These are phyloP conservation scores for Scytalidium lignicola DNA, from an alignment of 2,329 filamentous ascomycete species.

Conservation along the genomic window DNA sequence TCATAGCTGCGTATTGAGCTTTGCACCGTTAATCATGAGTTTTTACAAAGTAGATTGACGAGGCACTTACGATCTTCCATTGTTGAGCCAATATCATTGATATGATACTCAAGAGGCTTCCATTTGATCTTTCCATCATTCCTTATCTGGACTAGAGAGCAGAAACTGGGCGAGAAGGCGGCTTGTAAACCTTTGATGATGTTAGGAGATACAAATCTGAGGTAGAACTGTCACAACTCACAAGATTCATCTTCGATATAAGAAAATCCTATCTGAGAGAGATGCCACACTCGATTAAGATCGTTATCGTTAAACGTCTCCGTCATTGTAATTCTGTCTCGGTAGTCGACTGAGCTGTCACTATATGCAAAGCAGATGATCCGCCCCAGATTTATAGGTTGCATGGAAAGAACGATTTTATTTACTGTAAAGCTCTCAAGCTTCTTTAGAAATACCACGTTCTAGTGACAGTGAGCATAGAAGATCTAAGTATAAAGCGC, in stretches of 20 bases:
- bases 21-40: constrained; percentile 14
- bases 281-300: constrained; percentile 58
- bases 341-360: constrained; percentile 76
- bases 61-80: constrained; percentile 43
- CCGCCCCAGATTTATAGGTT: constrained; percentile 65
- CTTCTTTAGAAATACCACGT: constrained; percentile 50
- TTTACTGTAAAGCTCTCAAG: constrained; percentile 63
- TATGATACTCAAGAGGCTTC: constrained; percentile 48
- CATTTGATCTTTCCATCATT: constrained; percentile 56
- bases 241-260: constrained; percentile 63
- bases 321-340: constrained; percentile 69
- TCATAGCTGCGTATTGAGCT: constrained; percentile 52
- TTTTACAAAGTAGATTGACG: not conserved
- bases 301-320: constrained; percentile 61
- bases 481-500: constrained; percentile 2
- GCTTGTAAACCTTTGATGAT: constrained; percentile 46
- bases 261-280: constrained; percentile 73
- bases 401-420: constrained; percentile 65
- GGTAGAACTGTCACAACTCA: constrained; percentile 31
- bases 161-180: constrained; percentile 56
- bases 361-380: constrained; percentile 69
- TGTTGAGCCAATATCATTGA: constrained; percentile 42
- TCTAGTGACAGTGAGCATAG: constrained; percentile 20
- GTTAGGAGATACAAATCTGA: constrained; percentile 4
- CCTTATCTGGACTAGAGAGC: constrained; percentile 52